Conservation (phyloP, 345 rosid genomes). For the Stellera chamaejasme region DNA sequence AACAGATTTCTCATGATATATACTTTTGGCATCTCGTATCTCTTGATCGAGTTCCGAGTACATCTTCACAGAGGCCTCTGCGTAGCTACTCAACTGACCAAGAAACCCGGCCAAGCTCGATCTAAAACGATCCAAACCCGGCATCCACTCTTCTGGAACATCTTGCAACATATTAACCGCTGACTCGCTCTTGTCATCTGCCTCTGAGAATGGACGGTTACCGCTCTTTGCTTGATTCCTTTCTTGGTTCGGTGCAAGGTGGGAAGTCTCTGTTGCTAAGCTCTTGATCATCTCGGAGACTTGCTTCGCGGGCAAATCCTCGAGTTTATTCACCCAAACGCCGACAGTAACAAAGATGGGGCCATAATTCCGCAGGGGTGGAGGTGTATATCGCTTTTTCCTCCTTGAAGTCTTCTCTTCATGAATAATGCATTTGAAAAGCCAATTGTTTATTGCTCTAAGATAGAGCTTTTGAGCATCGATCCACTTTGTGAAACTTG, state of each 20-base stretch:
- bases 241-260: conserved; percentile 68
- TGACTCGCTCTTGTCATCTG: conserved; percentile 27
- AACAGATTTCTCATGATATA: conserved; percentile 19
- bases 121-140: conserved; percentile 47
- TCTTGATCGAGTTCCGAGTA: conserved; percentile 36
- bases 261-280: conserved; percentile 52
- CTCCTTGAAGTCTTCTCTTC: conserved; percentile 25
- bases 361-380: conserved; percentile 29
- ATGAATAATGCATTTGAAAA: conserved; percentile 49
- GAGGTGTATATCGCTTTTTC: conserved; percentile 15
- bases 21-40: conserved; percentile 40
- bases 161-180: conserved; percentile 36
- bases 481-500: conserved; percentile 76
- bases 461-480: conserved; percentile 63
- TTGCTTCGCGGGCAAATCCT: conserved; percentile 39
- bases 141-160: conserved; percentile 38
- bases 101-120: conserved; percentile 50
- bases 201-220: conserved; percentile 12
- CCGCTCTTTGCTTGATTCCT: conserved; percentile 50
- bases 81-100: conserved; percentile 39
- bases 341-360: conserved; percentile 74
- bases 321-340: conserved; percentile 59
- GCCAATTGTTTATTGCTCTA: conserved; percentile 62
- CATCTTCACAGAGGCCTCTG: conserved; percentile 47
- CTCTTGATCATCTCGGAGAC: conserved; percentile 54